Base-by-base conservation (phyloP, 371 early-diverging fungal genomes). In the Rhizopus delemar region DNA sequence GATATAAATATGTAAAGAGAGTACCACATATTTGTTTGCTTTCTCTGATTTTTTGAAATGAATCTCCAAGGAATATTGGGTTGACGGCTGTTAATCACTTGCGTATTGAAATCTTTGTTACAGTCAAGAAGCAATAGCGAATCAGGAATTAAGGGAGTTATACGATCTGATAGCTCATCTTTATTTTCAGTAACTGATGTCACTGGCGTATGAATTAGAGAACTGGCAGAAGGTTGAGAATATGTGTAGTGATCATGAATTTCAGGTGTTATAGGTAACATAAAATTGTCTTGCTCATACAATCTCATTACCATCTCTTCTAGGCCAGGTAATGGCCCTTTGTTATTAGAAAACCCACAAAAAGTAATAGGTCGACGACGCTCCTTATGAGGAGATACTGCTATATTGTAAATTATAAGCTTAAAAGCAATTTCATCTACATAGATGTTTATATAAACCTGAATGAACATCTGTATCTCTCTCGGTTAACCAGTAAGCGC, bases 91-190 rank as follows among this genome's bases (percentile, higher is more conserved):
- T 67, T 49, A 41, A 51, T 59, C 12, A 67, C 53, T 8, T 68
- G 58, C 31, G 72, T 73, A 29, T 67, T 63, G 28, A 73, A 74
- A 32, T 74, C 70, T 3, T 69, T 62, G 13, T 65, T 63, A 1
- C 73, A 71, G 36, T 79, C 74, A 8, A 73, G 76, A 22, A 74
- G 76, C 0, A 79, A 67, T 7, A 76, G 79, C 5, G 76, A 74
- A 22, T 22, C 22, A 0, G 74, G 76, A 13, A 52, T 38, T 4
- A 22, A 29, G 28, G 62, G 59, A 2, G 62, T 60, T 32, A 60
- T 60, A 3, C 11, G 6, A 11, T 8, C 8, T 9, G 16, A 5
- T 16, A 36, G 15, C 15, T n/a, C 36, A 5, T 52, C 22, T 52
- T 8, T 38, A 4, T 29, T 49, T 28, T 56, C 39, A 22, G 57